Evolutionary conservation across 2,329 filamentous ascomycete genomes (phyloP).

Genomic region (Dactylella cylindrospora): DNA sequence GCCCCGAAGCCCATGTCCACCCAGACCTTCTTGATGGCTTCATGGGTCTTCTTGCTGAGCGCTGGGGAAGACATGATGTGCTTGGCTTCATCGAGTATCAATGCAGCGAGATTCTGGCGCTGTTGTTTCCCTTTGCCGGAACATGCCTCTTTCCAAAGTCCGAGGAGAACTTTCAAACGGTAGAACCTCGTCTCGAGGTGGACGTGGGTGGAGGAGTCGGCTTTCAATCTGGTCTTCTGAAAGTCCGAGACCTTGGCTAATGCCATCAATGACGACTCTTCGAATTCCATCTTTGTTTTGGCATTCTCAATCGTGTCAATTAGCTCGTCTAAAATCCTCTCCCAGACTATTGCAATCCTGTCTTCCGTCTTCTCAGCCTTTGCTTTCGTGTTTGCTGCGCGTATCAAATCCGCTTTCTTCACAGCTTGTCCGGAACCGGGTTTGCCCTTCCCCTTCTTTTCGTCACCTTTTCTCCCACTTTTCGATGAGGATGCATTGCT

Average conservation of each 20-base stretch:
- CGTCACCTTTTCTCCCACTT: background rate
- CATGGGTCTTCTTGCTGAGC: slow-evolving; percentile 39
- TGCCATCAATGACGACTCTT: slow-evolving; percentile 15
- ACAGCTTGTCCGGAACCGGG: slow-evolving; percentile 53
- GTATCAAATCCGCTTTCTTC: slow-evolving; percentile 37
- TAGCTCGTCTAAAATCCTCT: slow-evolving; percentile 14
- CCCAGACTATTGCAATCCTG: slow-evolving; percentile 6
- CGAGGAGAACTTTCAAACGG: slow-evolving; percentile 15
- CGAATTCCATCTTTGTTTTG: slow-evolving; percentile 1
- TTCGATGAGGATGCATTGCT: no score
- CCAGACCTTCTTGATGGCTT: slow-evolving; percentile 45
- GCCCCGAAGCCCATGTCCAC: slow-evolving; percentile 44
- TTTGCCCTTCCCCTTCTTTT: background rate
- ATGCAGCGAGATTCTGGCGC: slow-evolving; percentile 21
- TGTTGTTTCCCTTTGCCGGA: slow-evolving; percentile 9
- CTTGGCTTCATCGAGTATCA: slow-evolving; percentile 17
- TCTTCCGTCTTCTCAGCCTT: slow-evolving; percentile 43
- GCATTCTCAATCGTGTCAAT: slow-evolving; percentile 6
- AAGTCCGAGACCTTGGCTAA: slow-evolving; percentile 21
- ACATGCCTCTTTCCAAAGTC: slow-evolving; percentile 26
- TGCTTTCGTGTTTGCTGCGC: slow-evolving; percentile 37
- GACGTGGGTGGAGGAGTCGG: slow-evolving; percentile 12
- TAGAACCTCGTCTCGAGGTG: slow-evolving; percentile 28
- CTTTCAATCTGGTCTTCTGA: slow-evolving; percentile 19
- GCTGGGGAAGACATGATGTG: slow-evolving; percentile 30